Conservation (phyloP, 1,284 basidiomycete genomes). For the Cerioporus squamosus region DNA sequence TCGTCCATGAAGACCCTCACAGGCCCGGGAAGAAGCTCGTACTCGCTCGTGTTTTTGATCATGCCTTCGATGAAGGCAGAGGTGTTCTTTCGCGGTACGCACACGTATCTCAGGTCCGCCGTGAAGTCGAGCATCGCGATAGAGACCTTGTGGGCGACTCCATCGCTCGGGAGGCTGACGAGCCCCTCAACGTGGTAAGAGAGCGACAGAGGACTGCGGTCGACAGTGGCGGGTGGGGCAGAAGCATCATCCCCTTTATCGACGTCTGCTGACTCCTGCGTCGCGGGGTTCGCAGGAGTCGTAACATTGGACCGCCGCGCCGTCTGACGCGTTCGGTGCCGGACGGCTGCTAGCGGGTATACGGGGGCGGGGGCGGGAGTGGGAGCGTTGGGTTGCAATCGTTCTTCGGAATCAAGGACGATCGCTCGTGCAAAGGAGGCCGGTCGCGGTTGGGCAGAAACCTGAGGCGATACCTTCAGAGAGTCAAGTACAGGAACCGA, state of each 20-base stretch:
- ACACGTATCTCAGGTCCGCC: constrained; percentile 49
- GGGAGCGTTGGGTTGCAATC: no score
- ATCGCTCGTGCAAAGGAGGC: no score
- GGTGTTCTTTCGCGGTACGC: constrained; percentile 50
- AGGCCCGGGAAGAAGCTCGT: constrained; percentile 51
- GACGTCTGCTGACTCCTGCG: not conserved
- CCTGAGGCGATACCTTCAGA: not conserved
- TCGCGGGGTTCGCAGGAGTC: no score
- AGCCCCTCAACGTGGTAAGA: constrained; percentile 52
- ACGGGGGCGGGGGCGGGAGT: no score
- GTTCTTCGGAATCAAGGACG: no score
- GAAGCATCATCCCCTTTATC: not conserved
- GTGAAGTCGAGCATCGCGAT: constrained; percentile 53
- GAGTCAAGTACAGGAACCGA: constrained; percentile 6
- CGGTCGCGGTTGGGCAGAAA: not conserved
- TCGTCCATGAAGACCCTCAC: constrained; percentile 56
- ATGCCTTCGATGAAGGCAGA: constrained; percentile 47
- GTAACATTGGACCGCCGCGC: no score
- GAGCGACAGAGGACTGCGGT: constrained; percentile 47
- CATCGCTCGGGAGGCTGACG: constrained; percentile 56
- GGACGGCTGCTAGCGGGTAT: no score
- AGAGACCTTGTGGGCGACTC: constrained; percentile 54
- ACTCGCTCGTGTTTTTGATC: constrained; percentile 57
- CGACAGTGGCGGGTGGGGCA: not conserved
- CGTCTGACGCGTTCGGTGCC: no score